Conservation (phyloP, 2,329 filamentous ascomycete species). For the Aspergillus hiratsukae region DNA sequence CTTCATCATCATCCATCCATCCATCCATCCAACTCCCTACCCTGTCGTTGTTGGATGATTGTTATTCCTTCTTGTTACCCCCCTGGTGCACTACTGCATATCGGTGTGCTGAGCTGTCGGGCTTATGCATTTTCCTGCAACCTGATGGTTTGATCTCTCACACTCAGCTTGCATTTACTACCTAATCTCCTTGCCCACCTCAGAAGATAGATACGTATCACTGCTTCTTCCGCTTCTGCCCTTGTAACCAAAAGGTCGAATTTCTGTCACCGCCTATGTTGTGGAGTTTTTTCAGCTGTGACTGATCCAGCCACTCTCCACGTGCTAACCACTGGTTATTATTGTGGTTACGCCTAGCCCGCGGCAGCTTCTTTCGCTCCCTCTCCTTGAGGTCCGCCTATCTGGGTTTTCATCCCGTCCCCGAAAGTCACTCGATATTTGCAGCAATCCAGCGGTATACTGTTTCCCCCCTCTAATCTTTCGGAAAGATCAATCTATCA, state of each 20-base stretch:
- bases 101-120: conserved; percentile 22
- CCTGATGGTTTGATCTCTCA: neutral
- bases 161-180: conserved; percentile 1
- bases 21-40: conserved; percentile 1
- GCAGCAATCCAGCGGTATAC: conserved; percentile 3
- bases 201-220: neutral
- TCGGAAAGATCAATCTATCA: conserved; percentile 9
- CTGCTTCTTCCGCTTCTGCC: neutral
- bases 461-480: conserved; percentile 4
- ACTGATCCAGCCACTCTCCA: conserved; percentile 18
- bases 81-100: conserved; percentile 11
- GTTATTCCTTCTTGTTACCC: conserved; percentile 5
- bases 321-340: conserved; percentile 18
- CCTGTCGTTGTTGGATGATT: conserved; percentile 1
- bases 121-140: conserved; percentile 17
- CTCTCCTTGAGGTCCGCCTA: conserved; percentile 18
- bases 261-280: conserved; percentile 8
- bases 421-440: conserved; percentile 10
- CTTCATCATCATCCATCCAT: neutral
- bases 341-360: conserved; percentile 12
- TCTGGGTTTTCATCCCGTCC: conserved; percentile 19
- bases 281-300: conserved; percentile 1
- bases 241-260: neutral
- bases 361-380: conserved; percentile 16
- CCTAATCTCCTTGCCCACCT: neutral